Conservation (phyloP, 139 green algal genomes). For the Chlamydomonas incerta region DNA sequence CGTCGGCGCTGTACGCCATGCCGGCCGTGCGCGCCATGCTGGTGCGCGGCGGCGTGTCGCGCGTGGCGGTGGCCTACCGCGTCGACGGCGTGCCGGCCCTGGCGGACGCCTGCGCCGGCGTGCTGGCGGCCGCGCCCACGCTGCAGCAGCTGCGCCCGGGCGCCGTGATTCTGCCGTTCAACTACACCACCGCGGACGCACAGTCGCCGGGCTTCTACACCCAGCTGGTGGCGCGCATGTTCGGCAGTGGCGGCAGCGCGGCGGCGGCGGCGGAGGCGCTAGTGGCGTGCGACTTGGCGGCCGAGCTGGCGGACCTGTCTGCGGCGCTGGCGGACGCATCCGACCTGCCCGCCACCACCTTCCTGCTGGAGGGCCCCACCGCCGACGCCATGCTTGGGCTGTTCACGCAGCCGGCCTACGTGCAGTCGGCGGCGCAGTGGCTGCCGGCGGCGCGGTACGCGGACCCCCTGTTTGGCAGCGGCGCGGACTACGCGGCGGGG, state of each 20-base stretch:
- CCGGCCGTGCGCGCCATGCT: slow-evolving; percentile 22
- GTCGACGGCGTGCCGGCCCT: neutral
- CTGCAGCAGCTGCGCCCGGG: slow-evolving; percentile 19
- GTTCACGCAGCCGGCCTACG: neutral
- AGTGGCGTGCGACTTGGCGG: neutral
- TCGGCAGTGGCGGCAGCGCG: neutral
- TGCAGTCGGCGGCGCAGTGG: slow-evolving; percentile 17
- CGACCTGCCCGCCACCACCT: neutral
- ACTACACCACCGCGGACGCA: neutral
- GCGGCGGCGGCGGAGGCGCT: neutral
- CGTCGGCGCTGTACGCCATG: neutral
- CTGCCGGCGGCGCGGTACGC: neutral
- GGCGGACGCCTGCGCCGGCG: neutral
- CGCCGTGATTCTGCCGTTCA: neutral
- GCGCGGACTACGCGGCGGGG: neutral
- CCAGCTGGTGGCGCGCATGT: neutral
- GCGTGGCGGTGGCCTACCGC: neutral
- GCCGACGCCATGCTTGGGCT: neutral
- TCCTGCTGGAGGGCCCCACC: neutral
- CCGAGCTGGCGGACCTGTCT: neutral
- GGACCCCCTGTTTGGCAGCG: slow-evolving; percentile 2
- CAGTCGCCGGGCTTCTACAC: neutral
- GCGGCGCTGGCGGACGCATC: neutral
- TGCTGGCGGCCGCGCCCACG: neutral
- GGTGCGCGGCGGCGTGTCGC: neutral